Evolutionary conservation across 2,329 filamentous ascomycete species (phyloP).

Genomic region (Colletotrichum cuscutae): DNA sequence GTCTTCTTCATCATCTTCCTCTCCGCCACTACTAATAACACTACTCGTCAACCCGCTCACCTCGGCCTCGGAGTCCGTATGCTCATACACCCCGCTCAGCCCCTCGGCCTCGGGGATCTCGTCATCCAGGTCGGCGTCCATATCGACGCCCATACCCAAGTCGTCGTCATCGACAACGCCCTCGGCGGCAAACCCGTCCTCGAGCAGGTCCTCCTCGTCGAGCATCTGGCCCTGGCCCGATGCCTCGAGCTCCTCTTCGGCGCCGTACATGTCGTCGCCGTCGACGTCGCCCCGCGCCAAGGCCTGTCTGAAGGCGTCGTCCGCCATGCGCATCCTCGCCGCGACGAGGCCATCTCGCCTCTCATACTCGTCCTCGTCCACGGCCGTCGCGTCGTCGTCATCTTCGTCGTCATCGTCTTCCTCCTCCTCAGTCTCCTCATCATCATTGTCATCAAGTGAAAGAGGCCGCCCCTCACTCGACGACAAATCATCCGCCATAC

Average conservation of each 20-base stretch:
- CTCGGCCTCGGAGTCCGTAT: slow-evolving; percentile 79
- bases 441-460: not conserved
- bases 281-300: slow-evolving; percentile 62
- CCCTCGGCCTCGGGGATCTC: slow-evolving; percentile 73
- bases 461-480: slow-evolving; percentile 16
- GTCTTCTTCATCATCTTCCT: slow-evolving; percentile 36
- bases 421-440: slow-evolving; percentile 50
- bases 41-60: slow-evolving; percentile 59
- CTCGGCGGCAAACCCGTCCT: slow-evolving; percentile 33
- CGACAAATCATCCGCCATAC: slow-evolving; percentile 44
- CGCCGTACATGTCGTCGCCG: slow-evolving; percentile 61
- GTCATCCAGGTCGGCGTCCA: slow-evolving; percentile 77
- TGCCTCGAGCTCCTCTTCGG: slow-evolving; percentile 64
- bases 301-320: slow-evolving; percentile 71
- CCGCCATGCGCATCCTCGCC: slow-evolving; percentile 63
- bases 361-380: slow-evolving; percentile 51
- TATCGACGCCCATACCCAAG: slow-evolving; percentile 72
- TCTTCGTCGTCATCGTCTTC: slow-evolving; percentile 54
- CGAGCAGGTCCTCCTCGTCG: slow-evolving; percentile 68
- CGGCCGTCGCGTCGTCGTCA: slow-evolving; percentile 34
- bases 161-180: slow-evolving; percentile 42
- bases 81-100: slow-evolving; percentile 72
- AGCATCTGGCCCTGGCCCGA: slow-evolving; percentile 68
- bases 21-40: slow-evolving; percentile 34
- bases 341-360: slow-evolving; percentile 57